These are phyloP conservation scores for Amanita pseudoporphyria DNA, from an alignment of 768 basidiomycete genomes.

Conservation along the genomic window DNA sequence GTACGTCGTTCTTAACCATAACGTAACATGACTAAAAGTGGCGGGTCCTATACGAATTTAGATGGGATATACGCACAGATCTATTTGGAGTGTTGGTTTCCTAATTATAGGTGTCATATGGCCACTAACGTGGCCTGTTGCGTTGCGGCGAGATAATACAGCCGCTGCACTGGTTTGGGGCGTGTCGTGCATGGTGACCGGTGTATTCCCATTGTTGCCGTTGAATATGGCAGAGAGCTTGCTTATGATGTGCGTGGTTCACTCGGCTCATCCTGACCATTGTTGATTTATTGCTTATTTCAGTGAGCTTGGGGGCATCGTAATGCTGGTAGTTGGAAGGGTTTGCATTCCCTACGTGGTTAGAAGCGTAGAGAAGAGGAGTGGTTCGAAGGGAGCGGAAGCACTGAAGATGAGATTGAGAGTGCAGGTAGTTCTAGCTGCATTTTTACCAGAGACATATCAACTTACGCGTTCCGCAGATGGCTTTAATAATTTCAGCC, in stretches of 20 bases:
- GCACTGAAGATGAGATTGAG: constrained; percentile 7
- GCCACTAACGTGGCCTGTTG: constrained; percentile 49
- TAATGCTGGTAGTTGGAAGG: constrained; percentile 30
- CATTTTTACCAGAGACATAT: neutral
- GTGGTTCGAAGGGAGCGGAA: neutral
- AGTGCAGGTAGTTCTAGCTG: neutral
- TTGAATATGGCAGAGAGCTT: constrained; percentile 66
- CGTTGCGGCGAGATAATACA: constrained; percentile 17
- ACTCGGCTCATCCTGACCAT: neutral
- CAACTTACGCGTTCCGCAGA: constrained; percentile 9
- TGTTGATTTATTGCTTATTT: neutral
- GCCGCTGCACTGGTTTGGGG: constrained; percentile 32
- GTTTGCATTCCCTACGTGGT: constrained; percentile 9
- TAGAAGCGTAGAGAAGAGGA: constrained; percentile 4
- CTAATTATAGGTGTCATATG: constrained; percentile 50
- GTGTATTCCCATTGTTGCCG: constrained; percentile 60
- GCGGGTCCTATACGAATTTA: constrained; percentile 15
- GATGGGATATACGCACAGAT: constrained; percentile 64
- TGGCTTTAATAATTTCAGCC: constrained; percentile 28
- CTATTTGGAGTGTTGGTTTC: constrained; percentile 65
- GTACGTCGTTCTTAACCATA: constrained; percentile 30
- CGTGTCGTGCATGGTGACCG: constrained; percentile 39
- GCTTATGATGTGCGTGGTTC: constrained; percentile 41
- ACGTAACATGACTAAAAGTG: neutral
- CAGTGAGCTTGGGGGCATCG: constrained; percentile 38